phyloP scores from a whole-genome alignment of 495 filamentous ascomycete species.

The Penicillium atrosanguineum region DNA sequence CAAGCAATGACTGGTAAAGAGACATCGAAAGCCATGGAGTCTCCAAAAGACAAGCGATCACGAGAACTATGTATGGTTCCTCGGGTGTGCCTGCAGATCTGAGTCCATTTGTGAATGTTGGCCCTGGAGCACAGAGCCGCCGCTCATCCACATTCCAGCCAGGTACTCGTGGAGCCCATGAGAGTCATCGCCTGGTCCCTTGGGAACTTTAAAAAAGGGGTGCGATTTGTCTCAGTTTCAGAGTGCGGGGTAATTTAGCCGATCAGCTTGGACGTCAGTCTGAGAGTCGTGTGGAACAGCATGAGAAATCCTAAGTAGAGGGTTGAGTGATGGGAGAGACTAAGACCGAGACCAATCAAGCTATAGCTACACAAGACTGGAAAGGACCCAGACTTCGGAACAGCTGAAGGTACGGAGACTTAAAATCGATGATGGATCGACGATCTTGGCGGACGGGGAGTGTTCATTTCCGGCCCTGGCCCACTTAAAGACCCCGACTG shows the following conservation, averaged over 20 bases:
- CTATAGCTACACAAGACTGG: background rate
- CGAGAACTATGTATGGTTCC: background rate
- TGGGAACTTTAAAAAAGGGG: background rate
- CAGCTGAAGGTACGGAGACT: background rate
- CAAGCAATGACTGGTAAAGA: too few relatives aligned
- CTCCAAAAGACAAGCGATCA: background rate
- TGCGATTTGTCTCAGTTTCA: background rate
- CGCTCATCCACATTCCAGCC: background rate
- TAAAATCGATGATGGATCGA: background rate
- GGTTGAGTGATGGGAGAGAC: background rate
- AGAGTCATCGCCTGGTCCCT: background rate
- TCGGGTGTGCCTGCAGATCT: background rate
- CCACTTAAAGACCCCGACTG: background rate
- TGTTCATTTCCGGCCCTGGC: constrained; percentile 3
- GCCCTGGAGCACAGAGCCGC: background rate
- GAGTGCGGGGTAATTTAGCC: background rate
- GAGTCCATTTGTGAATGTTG: background rate
- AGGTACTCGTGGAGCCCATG: background rate
- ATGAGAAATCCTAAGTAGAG: background rate
- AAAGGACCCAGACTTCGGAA: background rate
- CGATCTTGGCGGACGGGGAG: background rate
- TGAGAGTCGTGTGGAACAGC: background rate
- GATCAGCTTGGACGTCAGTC: background rate
- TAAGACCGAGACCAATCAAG: background rate
- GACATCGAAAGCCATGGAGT: background rate